Evolutionary conservation across 306 rosid genomes (phyloP), one percentile per base, ranked within the genome.

Genomic region (Crotalaria pallida): DNA sequence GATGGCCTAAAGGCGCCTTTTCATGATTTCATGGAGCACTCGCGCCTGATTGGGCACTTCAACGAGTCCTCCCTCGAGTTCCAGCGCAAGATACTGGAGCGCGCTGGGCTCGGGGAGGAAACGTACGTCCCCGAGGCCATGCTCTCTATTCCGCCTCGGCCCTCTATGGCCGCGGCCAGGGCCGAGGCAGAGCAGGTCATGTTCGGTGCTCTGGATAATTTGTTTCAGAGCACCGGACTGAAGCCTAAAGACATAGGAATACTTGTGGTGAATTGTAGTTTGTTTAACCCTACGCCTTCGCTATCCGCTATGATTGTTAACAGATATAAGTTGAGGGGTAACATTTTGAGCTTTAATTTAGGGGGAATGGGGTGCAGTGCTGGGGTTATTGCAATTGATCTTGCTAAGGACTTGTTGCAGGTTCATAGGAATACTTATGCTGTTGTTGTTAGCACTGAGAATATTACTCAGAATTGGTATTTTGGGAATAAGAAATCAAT

Each of bases 361-460:
- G 96, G 96, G 2, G 96, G 96, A 38, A 89, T 89, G 96, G 96
- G 90, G 2, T 89, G 96, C 10, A 83, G 96, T 71, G 88, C 90
- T 58, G 96, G 92, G 50, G 96, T 89, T 50, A 87, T 89, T 40
- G 92, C 96, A 2, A 63, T 83, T 65, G 96, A 89, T 73, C 83
- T 89, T 13, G 96, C 96, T 0, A 87, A 83, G 78, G 96, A 89
- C 52, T 64, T 89, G 76, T 41, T 87, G 73, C 87, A 75, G 55
- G 68, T 89, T 72, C 96, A 87, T 44, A 73, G 90, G 74, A 89
- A 87, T 62, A 89, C 96, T 52, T 75, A 66, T 22, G 96, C 96
- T 36, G 87, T 89, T 63, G 86, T 87, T 49, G 92, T 87, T 10
- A 84, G 96, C 31, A 89, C 92, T 3, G 96, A 87, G 81, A 89